phyloP scores from a whole-genome alignment of 2,329 filamentous ascomycete species.

The Proliferodiscus dingleyae region DNA sequence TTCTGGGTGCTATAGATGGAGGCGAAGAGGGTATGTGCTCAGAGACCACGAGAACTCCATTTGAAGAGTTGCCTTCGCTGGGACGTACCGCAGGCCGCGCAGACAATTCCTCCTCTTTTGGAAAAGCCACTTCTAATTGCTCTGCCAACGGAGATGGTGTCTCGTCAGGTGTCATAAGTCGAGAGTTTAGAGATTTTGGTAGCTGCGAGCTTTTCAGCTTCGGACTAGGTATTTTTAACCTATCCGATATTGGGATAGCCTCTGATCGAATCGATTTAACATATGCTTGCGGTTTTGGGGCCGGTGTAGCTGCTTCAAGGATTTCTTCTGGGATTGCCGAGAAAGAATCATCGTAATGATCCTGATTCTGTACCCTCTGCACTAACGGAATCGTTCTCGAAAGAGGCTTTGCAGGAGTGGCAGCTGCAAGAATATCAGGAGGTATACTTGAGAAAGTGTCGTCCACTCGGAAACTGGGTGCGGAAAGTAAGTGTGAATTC shows the following conservation, averaged over 20 bases:
- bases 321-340: constrained; percentile 17
- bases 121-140: too few species aligned
- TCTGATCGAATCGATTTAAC: background rate
- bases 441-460: constrained; percentile 27
- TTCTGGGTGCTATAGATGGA: constrained; percentile 24
- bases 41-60: constrained; percentile 17
- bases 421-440: constrained; percentile 21
- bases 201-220: constrained; percentile 2
- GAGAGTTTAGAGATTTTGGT: constrained; percentile 5
- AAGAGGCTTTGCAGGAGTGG: too few species aligned
- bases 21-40: constrained; percentile 30
- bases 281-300: constrained; percentile 12
- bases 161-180: constrained; percentile 28
- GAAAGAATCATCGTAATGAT: constrained; percentile 24
- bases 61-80: background rate
- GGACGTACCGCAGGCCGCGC: background rate
- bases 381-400: too few species aligned
- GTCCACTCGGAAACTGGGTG: constrained; percentile 12
- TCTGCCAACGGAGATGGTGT: constrained; percentile 26
- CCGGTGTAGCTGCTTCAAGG: constrained; percentile 15
- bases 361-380: constrained; percentile 3
- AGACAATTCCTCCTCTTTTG: too few species aligned
- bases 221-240: constrained; percentile 6
- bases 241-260: background rate
- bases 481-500: constrained; percentile 14